These are phyloP conservation scores for Podaxis mareebaensis DNA, from an alignment of 768 basidiomycete genomes.

Conservation along the genomic window DNA sequence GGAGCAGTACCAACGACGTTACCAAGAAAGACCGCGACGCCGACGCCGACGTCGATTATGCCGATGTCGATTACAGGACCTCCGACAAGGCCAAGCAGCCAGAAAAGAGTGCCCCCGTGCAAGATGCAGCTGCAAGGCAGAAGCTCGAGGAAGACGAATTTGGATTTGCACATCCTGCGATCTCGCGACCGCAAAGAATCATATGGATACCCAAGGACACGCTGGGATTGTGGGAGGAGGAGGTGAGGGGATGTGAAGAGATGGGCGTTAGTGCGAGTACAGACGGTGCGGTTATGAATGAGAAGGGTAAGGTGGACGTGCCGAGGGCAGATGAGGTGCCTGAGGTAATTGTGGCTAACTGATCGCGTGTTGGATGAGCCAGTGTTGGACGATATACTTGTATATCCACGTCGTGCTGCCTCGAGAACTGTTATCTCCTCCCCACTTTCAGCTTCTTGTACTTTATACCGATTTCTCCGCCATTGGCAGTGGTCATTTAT, in stretches of 20 bases:
- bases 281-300: slow-evolving; percentile 31
- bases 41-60: slow-evolving; percentile 4
- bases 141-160: slow-evolving; percentile 42
- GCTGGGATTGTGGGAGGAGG: slow-evolving; percentile 59
- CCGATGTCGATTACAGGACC: neutral
- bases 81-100: slow-evolving; percentile 16
- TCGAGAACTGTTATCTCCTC: neutral
- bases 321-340: slow-evolving; percentile 31
- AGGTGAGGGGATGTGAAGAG: slow-evolving; percentile 60
- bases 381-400: neutral
- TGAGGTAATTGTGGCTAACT: slow-evolving; percentile 1
- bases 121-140: slow-evolving; percentile 10
- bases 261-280: slow-evolving; percentile 51
- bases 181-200: slow-evolving; percentile 66
- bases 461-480: no score
- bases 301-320: slow-evolving; percentile 39
- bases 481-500: no score
- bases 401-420: neutral
- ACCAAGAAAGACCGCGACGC: slow-evolving; percentile 1
- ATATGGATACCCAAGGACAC: slow-evolving; percentile 86
- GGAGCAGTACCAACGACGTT: neutral
- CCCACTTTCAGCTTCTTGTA: no score
- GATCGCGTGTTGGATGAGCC: neutral
- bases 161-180: slow-evolving; percentile 89
- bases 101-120: neutral